Evolutionary conservation across 805 yeast genomes (phyloP).

Genomic region (Kluyveromyces nonfermentans): DNA sequence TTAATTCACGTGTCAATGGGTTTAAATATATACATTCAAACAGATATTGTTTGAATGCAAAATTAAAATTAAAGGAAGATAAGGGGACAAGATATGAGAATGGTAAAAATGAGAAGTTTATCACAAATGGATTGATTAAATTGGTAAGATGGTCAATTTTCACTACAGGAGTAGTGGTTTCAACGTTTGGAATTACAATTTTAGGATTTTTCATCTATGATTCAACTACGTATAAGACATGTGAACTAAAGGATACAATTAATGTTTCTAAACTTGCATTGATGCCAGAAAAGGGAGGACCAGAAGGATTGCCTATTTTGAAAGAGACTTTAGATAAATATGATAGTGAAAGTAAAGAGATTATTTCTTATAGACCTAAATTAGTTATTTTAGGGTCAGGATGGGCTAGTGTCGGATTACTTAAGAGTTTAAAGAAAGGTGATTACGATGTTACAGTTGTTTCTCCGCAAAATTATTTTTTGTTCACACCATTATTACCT

Average conservation of each 20-base stretch:
- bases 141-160: slow-evolving; percentile 28
- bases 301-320: slow-evolving; percentile 58
- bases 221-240: slow-evolving; percentile 49
- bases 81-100: neutral
- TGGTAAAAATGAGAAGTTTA: neutral
- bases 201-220: slow-evolving; percentile 53
- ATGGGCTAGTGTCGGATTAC: slow-evolving; percentile 59
- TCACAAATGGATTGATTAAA: slow-evolving; percentile 22
- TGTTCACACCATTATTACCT: slow-evolving; percentile 62
- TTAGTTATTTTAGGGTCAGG: slow-evolving; percentile 59
- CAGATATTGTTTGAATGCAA: neutral
- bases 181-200: slow-evolving; percentile 34
- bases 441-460: slow-evolving; percentile 58
- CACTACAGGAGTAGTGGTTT: slow-evolving; percentile 36
- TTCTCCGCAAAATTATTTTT: slow-evolving; percentile 59
- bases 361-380: slow-evolving; percentile 41
- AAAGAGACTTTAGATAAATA: slow-evolving; percentile 47
- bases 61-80: neutral
- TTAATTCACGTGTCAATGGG: neutral
- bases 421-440: slow-evolving; percentile 41
- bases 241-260: slow-evolving; percentile 34
- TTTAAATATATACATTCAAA: neutral
- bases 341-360: slow-evolving; percentile 41
- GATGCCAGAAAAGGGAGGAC: slow-evolving; percentile 53
- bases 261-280: slow-evolving; percentile 45